Evolutionary conservation across 148 eudicot genomes (phyloP).

Genomic region (Chenopodium suecicum): DNA sequence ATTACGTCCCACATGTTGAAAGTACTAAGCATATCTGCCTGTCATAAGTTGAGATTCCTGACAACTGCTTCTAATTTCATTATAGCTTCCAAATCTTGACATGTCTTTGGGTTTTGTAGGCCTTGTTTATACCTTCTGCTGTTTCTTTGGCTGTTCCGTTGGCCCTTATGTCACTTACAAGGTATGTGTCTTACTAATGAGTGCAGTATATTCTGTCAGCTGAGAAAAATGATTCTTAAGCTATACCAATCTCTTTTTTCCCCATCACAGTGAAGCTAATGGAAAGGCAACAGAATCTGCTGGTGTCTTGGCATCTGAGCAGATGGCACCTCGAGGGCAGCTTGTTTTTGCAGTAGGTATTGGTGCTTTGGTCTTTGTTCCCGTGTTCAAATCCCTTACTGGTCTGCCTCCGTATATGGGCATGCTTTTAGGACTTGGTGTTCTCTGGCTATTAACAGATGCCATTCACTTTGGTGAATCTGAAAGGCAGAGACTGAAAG

Average conservation of each 20-base stretch:
- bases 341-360: conserved; percentile 85
- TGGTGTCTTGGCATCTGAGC: conserved; percentile 73
- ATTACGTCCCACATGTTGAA: neutral
- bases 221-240: conserved; percentile 13
- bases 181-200: conserved; percentile 40
- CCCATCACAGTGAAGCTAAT: conserved; percentile 68
- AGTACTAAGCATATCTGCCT: neutral
- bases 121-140: conserved; percentile 60
- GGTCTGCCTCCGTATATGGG: conserved; percentile 99
- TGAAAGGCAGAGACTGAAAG: conserved; percentile 80
- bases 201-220: neutral
- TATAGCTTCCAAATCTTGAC: neutral
- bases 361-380: conserved; percentile 90
- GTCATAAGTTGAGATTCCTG: neutral
- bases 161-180: conserved; percentile 86
- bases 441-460: conserved; percentile 94
- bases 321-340: conserved; percentile 95
- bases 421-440: conserved; percentile 92
- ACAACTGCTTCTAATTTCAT: neutral
- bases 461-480: conserved; percentile 98
- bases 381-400: conserved; percentile 80
- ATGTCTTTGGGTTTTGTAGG: conserved; percentile 38
- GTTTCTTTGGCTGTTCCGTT: conserved; percentile 91
- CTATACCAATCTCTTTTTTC: conserved; percentile 15
- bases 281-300: conserved; percentile 59